phyloP scores from a whole-genome alignment of 495 filamentous ascomycete genomes.

The Penicillium crystallinum region DNA sequence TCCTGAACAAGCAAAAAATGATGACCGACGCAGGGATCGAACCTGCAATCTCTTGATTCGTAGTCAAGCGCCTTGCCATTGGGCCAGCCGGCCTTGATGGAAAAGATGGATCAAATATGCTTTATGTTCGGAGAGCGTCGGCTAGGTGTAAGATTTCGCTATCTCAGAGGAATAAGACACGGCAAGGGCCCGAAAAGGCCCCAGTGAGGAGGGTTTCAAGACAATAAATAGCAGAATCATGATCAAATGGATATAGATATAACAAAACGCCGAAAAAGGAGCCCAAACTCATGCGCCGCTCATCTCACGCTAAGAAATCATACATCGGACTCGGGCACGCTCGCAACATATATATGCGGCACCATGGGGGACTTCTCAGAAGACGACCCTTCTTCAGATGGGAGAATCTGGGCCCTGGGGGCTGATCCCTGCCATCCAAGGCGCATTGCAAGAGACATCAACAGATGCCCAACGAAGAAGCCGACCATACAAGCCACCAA shows the following conservation, averaged over 20 bases:
- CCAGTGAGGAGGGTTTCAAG: too few species aligned
- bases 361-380: conserved; percentile 19
- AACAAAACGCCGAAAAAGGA: background rate
- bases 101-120: background rate
- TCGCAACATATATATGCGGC: conserved; percentile 8
- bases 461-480: conserved; percentile 34
- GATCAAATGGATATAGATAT: too few species aligned
- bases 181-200: too few species aligned
- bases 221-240: too few species aligned
- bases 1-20: background rate
- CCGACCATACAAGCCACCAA: conserved; percentile 37
- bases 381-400: conserved; percentile 14
- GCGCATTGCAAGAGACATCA: conserved; percentile 29
- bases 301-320: background rate
- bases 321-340: background rate
- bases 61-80: conserved; percentile 71
- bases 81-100: conserved; percentile 45
- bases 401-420: background rate
- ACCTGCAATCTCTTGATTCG: conserved; percentile 59
- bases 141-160: too few species aligned
- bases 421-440: conserved; percentile 4
- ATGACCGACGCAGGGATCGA: conserved; percentile 39
- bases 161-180: too few species aligned
- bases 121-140: background rate
- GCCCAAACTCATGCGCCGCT: background rate